Evolutionary conservation across 352 stramenopile species (phyloP).

Genomic region (Globisporangium okanoganense): DNA sequence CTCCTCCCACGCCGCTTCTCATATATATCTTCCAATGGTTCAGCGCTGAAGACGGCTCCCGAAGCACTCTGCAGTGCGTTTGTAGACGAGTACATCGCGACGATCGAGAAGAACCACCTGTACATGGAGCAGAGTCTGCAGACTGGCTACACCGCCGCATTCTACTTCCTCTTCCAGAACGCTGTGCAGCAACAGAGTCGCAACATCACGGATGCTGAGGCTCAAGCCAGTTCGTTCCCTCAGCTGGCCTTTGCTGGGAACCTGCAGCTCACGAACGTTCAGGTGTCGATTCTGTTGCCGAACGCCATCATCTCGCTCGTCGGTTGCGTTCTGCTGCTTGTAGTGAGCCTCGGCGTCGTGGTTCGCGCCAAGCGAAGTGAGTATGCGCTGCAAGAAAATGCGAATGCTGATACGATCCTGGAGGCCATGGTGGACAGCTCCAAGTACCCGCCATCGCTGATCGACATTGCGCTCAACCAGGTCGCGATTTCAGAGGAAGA

Average conservation of each 20-base stretch:
- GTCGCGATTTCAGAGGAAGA: too few species aligned
- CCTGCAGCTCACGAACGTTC: background rate
- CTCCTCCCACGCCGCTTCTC: conserved; percentile 14
- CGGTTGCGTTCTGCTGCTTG: background rate
- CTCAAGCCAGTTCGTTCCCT: background rate
- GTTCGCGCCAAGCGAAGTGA: background rate
- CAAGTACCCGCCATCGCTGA: conserved; percentile 5
- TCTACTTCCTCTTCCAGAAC: conserved; percentile 36
- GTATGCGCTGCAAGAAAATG: background rate
- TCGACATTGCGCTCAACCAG: too few species aligned
- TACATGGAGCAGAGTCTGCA: conserved; percentile 40
- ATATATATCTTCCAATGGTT: background rate
- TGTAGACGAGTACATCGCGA: conserved; percentile 9
- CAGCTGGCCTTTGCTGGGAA: background rate
- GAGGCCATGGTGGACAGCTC: conserved; percentile 7
- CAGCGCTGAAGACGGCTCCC: background rate
- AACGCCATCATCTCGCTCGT: background rate
- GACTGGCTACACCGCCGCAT: conserved; percentile 25
- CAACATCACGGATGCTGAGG: background rate
- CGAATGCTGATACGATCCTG: background rate
- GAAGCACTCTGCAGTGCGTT: background rate
- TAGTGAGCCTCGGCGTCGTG: background rate
- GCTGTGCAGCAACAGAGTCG: conserved; percentile 2
- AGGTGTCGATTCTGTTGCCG: background rate
- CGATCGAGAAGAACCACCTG: conserved; percentile 31